phyloP scores from a whole-genome alignment of 306 rosid species.

The Gastrolobium villosum region DNA sequence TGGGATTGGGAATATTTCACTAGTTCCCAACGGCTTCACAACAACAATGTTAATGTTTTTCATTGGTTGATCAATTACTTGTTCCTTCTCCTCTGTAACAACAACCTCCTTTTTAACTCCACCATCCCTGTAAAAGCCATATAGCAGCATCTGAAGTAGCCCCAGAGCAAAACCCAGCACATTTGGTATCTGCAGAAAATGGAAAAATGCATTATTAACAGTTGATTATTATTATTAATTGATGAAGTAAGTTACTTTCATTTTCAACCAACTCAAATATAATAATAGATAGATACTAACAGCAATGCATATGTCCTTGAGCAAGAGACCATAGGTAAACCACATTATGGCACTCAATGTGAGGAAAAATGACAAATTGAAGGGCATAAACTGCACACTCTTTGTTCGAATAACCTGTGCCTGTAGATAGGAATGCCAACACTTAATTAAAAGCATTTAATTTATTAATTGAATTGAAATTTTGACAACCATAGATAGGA shows the following conservation, averaged over 20 bases:
- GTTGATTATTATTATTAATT: background rate
- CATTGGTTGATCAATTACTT: background rate
- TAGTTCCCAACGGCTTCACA: conserved; percentile 29
- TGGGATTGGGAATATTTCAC: conserved; percentile 51
- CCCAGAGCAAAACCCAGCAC: conserved; percentile 72
- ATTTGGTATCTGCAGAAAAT: conserved; percentile 68
- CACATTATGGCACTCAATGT: conserved; percentile 81
- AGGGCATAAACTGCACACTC: conserved; percentile 84
- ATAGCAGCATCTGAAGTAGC: conserved; percentile 72
- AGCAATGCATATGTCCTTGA: conserved; percentile 66
- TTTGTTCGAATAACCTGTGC: conserved; percentile 69
- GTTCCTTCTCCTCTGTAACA: background rate
- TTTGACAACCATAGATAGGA: background rate
- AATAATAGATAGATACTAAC: conserved; percentile 53
- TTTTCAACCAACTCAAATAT: background rate
- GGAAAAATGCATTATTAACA: background rate
- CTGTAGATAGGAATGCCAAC: conserved; percentile 43
- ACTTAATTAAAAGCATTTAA: no score
- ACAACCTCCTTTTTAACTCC: conserved; percentile 3
- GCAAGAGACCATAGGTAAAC: conserved; percentile 72
- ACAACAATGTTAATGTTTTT: conserved; percentile 11
- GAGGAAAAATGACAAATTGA: conserved; percentile 71
- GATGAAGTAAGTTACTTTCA: background rate
- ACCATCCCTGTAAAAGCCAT: conserved; percentile 60
- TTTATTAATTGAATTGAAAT: background rate